phyloP scores from a whole-genome alignment of 805 yeast species.

The Kuraishia borneana region DNA sequence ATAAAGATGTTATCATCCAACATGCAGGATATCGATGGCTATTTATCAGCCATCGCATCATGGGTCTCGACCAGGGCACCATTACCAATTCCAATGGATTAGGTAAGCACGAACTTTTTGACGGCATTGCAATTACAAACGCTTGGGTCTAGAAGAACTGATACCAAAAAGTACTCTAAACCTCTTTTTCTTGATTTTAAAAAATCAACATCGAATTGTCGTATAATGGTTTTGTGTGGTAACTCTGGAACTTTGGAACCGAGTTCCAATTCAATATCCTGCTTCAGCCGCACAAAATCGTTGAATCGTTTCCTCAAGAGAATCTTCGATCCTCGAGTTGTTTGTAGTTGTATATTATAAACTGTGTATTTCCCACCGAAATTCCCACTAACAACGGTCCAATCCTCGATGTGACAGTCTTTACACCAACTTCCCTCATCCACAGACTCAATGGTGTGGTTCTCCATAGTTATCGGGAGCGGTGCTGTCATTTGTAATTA shows the following conservation, averaged over 20 bases:
- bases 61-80: not conserved
- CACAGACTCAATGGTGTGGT: constrained; percentile 14
- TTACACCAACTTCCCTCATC: constrained; percentile 14
- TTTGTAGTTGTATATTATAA: constrained; percentile 13
- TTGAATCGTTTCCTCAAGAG: constrained; percentile 48
- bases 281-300: constrained; percentile 44
- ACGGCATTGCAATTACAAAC: constrained; percentile 26
- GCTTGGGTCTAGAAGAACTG: constrained; percentile 39
- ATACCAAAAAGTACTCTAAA: constrained; percentile 47
- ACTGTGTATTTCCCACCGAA: constrained; percentile 14
- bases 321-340: constrained; percentile 24
- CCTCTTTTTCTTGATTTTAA: constrained; percentile 44
- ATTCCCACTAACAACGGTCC: constrained; percentile 16
- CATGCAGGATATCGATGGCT: constrained; percentile 1
- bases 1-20: constrained; percentile 3
- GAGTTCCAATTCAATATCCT: constrained; percentile 18
- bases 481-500: too few relatives aligned
- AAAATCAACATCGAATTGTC: constrained; percentile 33
- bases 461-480: constrained; percentile 26
- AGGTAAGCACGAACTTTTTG: constrained; percentile 27
- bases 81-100: not conserved
- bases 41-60: not conserved
- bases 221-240: constrained; percentile 39
- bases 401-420: constrained; percentile 18
- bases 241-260: constrained; percentile 24